A percentile compares a stretch with the other conserved stretches of the same genome.
Conservation (phyloP, 805 yeast species). For the Yamadazyma philogaea region DNA sequence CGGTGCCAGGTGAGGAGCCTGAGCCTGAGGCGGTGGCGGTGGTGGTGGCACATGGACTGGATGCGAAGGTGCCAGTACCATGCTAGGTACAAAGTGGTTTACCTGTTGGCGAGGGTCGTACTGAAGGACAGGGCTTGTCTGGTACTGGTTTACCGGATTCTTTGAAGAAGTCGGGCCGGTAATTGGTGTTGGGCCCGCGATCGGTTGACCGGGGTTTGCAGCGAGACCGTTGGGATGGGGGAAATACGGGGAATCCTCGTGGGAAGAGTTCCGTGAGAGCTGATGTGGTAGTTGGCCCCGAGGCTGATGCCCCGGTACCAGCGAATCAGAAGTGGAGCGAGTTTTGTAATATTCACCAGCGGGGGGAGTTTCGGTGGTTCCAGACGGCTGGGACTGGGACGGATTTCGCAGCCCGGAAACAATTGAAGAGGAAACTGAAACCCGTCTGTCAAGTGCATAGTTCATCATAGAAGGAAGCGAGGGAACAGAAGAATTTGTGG, state of each 20-base stretch:
- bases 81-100: background rate
- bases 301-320: background rate
- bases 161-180: background rate
- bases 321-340: background rate
- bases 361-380: background rate
- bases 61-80: background rate
- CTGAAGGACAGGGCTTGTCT: background rate
- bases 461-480: constrained; percentile 4
- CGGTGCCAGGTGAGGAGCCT: constrained; percentile 3
- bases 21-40: constrained; percentile 1
- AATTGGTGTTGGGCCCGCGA: background rate
- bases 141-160: background rate
- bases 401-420: constrained; percentile 8
- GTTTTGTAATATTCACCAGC: no score
- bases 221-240: background rate
- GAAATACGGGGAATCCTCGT: background rate
- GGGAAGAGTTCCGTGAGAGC: background rate
- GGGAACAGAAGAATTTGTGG: background rate
- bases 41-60: no score
- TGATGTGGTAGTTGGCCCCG: background rate
- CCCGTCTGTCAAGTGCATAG: constrained; percentile 10
- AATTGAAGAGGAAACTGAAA: constrained; percentile 10
- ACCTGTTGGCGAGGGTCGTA: constrained; percentile 5
- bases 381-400: constrained; percentile 3
- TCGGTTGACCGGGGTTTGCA: background rate